phyloP scores from a whole-genome alignment of 169 alveolate genomes.

The Eimeria sp. region DNA sequence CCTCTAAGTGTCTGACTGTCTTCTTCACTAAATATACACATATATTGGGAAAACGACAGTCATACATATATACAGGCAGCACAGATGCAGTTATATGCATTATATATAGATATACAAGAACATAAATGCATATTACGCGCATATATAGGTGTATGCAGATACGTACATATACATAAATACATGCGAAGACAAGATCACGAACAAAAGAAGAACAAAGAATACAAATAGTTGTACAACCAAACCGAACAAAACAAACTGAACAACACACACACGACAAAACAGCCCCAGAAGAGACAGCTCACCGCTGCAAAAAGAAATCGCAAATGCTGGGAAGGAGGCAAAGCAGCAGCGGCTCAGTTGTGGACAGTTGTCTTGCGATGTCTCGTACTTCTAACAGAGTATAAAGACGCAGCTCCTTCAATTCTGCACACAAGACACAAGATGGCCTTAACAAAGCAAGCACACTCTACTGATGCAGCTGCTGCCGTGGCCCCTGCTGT shows the following conservation, averaged over 20 bases:
- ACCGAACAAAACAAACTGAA: neutral
- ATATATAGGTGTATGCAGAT: neutral
- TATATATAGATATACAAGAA: neutral
- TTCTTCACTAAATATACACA: neutral
- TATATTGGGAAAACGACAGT: too few species aligned
- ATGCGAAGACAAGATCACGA: neutral
- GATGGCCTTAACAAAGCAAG: neutral
- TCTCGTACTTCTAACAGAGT: neutral
- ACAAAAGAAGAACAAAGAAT: neutral
- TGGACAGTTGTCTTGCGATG: constrained; percentile 3
- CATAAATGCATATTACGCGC: neutral
- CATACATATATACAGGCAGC: neutral
- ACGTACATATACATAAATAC: neutral
- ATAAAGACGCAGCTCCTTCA: constrained; percentile 9
- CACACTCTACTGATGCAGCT: neutral
- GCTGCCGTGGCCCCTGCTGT: neutral
- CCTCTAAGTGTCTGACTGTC: neutral
- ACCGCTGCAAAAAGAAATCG: constrained; percentile 23
- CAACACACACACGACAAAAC: neutral
- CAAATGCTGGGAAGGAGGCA: constrained; percentile 19
- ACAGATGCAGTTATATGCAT: too few species aligned
- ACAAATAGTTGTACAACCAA: too few species aligned
- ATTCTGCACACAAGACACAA: neutral
- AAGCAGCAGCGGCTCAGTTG: constrained; percentile 11
- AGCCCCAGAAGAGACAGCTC: neutral